Percentiles rank a stretch among this genome's conserved stretches.
phyloP scores from a whole-genome alignment of 2,329 filamentous ascomycete species.

The Sarocladiaceae sp. region DNA sequence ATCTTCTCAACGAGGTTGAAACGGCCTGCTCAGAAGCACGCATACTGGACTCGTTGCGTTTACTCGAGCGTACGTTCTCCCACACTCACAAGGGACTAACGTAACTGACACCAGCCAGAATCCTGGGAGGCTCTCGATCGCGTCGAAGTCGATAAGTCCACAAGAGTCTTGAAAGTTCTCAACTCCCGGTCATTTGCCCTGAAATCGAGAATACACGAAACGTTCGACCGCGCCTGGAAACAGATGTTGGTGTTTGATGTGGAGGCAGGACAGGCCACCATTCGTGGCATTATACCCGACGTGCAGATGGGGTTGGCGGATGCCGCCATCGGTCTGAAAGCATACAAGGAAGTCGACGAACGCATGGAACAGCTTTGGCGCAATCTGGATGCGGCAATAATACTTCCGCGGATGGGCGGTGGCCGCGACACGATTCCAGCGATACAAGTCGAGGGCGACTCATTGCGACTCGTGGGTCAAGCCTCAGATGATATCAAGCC shows the following conservation, averaged over 20 bases:
- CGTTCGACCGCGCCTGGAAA: constrained; percentile 68
- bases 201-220: constrained; percentile 60
- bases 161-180: constrained; percentile 61
- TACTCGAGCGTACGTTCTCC: constrained; percentile 50
- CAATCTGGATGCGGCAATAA: constrained; percentile 55
- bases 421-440: background rate
- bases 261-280: constrained; percentile 47
- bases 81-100: background rate
- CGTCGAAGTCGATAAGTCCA: constrained; percentile 57
- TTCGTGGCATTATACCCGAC: constrained; percentile 46
- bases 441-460: constrained; percentile 29
- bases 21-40: constrained; percentile 47
- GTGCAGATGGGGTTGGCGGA: constrained; percentile 49
- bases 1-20: constrained; percentile 60
- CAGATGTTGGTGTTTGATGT: constrained; percentile 60
- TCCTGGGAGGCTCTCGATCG: constrained; percentile 54
- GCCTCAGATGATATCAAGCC: constrained; percentile 42
- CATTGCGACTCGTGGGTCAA: constrained; percentile 37
- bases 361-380: constrained; percentile 59
- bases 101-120: constrained; percentile 29
- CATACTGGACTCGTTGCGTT: constrained; percentile 51
- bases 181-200: constrained; percentile 62
- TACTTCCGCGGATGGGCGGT: constrained; percentile 54
- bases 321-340: constrained; percentile 51
- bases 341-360: constrained; percentile 58